These are phyloP conservation scores for Juncus inflexus DNA, from an alignment of 176 grass and related monocot genomes.

Conservation along the genomic window DNA sequence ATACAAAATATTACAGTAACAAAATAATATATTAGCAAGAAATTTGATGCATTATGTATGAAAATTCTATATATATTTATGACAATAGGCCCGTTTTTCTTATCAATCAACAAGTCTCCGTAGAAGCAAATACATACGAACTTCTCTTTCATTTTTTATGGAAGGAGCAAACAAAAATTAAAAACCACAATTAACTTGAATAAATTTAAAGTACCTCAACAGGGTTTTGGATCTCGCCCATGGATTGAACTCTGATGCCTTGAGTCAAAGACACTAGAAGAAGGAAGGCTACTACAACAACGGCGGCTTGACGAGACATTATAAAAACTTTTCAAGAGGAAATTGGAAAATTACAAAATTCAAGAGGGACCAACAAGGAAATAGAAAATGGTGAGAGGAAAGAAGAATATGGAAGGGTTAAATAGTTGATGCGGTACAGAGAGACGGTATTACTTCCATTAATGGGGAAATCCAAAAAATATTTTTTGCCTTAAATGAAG, in stretches of 20 bases:
- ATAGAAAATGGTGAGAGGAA: slow-evolving; percentile 15
- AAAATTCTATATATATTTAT: too few relatives aligned
- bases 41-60: too few relatives aligned
- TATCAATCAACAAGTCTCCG: too few relatives aligned
- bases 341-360: slow-evolving; percentile 27
- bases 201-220: slow-evolving; percentile 20
- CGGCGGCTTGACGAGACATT: slow-evolving; percentile 25
- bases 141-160: too few relatives aligned
- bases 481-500: neutral
- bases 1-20: too few relatives aligned
- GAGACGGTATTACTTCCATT: neutral
- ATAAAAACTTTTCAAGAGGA: slow-evolving; percentile 16
- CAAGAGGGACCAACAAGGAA: slow-evolving; percentile 22
- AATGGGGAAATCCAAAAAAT: neutral
- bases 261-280: slow-evolving; percentile 25
- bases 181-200: neutral
- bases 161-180: neutral
- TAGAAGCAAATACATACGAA: too few relatives aligned
- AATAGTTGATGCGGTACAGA: neutral
- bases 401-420: neutral
- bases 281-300: slow-evolving; percentile 31
- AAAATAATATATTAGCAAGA: too few relatives aligned
- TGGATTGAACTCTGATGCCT: slow-evolving; percentile 11
- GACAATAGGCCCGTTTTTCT: too few relatives aligned
- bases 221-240: neutral